Conservation (phyloP, 805 yeast species). For the Sugiyamaella americana region DNA sequence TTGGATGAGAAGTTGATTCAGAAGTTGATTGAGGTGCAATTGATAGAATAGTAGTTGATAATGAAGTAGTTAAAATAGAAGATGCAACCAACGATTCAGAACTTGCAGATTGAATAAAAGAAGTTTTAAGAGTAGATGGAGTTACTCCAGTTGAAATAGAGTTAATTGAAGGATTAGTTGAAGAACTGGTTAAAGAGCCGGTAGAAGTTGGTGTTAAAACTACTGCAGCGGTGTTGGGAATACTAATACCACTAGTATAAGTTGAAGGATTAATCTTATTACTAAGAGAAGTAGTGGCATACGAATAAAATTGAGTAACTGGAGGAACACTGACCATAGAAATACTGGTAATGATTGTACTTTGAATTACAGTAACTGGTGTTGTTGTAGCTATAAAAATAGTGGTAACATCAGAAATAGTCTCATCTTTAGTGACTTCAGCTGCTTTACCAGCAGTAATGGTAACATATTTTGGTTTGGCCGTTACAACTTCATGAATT, state of each 20-base stretch:
- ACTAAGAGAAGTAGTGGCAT: conserved; percentile 28
- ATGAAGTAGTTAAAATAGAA: conserved; percentile 8
- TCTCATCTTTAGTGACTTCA: conserved; percentile 17
- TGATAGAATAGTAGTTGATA: conserved; percentile 29
- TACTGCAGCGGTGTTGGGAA: conserved; percentile 9
- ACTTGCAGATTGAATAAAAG: conserved; percentile 16
- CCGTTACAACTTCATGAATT: conserved; percentile 17
- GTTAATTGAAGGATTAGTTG: conserved; percentile 8
- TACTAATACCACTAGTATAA: conserved; percentile 22
- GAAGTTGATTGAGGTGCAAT: conserved; percentile 16
- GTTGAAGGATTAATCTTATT: conserved; percentile 31
- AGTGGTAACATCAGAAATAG: conserved; percentile 26
- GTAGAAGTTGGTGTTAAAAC: conserved; percentile 11
- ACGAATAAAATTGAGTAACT: conserved; percentile 28
- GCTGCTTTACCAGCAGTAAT: conserved; percentile 15
- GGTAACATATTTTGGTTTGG: conserved; percentile 15
- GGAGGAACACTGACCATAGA: conserved; percentile 30
- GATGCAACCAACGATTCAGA: conserved; percentile 3
- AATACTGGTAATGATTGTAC: conserved; percentile 29
- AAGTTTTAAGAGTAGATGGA: conserved; percentile 26
- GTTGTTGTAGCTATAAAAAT: conserved; percentile 28
- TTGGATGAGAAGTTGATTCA: conserved; percentile 3
- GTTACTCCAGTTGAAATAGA: conserved; percentile 19
- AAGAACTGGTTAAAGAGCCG: neutral
- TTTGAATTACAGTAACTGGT: conserved; percentile 30